phyloP scores from a whole-genome alignment of 805 yeast species.

The Spathaspora boniae region DNA sequence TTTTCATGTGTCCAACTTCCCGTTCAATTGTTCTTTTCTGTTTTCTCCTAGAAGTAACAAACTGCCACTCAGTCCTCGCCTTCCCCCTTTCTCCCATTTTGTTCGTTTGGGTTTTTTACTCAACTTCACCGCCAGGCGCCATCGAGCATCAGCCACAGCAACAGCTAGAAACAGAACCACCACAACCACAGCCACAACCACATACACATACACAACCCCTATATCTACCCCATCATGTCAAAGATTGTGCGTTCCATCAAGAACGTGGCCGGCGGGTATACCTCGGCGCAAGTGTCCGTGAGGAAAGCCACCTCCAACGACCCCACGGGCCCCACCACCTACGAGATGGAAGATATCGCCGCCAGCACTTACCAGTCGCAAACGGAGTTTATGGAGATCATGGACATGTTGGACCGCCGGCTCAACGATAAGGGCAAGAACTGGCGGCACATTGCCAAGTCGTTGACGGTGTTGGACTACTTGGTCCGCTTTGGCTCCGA shows the following conservation, averaged over 20 bases:
- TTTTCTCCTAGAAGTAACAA: no score
- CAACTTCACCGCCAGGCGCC: no score
- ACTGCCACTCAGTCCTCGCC: no score
- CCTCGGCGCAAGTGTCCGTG: conserved; percentile 79
- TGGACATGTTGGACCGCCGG: conserved; percentile 92
- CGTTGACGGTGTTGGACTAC: conserved; percentile 84
- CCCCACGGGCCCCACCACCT: conserved; percentile 75
- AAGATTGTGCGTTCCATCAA: conserved; percentile 81
- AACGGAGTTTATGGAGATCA: conserved; percentile 77
- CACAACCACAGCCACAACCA: no score
- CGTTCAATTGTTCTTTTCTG: no score
- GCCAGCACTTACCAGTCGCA: conserved; percentile 62
- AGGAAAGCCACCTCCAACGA: conserved; percentile 92
- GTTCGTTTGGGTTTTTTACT: no score
- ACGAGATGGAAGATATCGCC: conserved; percentile 81
- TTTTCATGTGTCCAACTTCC: no score
- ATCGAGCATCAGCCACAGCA: no score
- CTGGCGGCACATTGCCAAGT: conserved; percentile 95
- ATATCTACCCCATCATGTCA: conserved; percentile 46
- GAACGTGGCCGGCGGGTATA: conserved; percentile 87
- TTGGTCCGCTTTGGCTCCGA: conserved; percentile 83
- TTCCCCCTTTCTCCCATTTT: no score
- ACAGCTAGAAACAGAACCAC: no score
- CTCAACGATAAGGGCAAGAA: conserved; percentile 94
- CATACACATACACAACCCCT: no score